These are phyloP conservation scores for Komagataella pastoris DNA, from an alignment of 805 yeast genomes.

Conservation along the genomic window DNA sequence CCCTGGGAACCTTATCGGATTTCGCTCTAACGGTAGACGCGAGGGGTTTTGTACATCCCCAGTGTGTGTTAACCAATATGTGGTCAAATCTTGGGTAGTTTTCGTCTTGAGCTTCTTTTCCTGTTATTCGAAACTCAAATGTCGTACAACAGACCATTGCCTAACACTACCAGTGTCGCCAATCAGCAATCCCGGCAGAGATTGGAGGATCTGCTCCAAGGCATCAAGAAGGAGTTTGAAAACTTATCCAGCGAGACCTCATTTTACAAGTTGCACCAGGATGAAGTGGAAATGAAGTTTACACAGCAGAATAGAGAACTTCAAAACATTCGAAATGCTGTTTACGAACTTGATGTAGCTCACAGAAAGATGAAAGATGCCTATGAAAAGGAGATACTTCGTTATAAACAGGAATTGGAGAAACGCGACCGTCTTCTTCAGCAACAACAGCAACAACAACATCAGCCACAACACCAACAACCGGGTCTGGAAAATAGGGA, in stretches of 20 bases:
- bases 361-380: conserved; percentile 93
- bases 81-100: background rate
- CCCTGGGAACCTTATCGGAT: background rate
- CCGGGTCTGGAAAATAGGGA: background rate
- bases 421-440: conserved; percentile 52
- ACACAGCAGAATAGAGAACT: conserved; percentile 87
- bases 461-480: conserved; percentile 21
- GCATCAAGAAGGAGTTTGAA: conserved; percentile 85
- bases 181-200: conserved; percentile 1
- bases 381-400: conserved; percentile 83
- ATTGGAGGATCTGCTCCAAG: conserved; percentile 67
- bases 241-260: conserved; percentile 77
- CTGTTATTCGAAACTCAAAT: background rate
- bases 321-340: conserved; percentile 88
- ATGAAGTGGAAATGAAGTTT: conserved; percentile 81
- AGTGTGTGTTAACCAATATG: background rate
- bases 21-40: background rate
- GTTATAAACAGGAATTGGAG: conserved; percentile 79
- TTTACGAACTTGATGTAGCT: conserved; percentile 85
- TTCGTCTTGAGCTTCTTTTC: background rate
- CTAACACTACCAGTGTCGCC: background rate
- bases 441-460: conserved; percentile 28
- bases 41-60: background rate
- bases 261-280: conserved; percentile 76
- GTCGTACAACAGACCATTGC: conserved; percentile 4